These are phyloP conservation scores for Alternaria viburni DNA, from an alignment of 2,329 filamentous ascomycete genomes.

Conservation along the genomic window DNA sequence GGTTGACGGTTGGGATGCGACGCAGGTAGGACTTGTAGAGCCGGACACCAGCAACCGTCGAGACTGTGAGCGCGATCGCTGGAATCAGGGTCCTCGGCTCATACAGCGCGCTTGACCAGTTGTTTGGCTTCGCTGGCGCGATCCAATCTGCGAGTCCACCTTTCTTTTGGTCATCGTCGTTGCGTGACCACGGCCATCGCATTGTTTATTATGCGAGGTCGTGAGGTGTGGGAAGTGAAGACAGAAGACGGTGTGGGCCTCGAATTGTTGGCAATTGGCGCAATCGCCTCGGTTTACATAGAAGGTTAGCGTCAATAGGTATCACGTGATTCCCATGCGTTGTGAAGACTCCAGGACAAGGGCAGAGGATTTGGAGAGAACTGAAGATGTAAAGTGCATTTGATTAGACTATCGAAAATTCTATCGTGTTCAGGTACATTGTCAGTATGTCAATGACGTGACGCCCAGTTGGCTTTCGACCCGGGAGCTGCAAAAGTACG, in stretches of 20 bases:
- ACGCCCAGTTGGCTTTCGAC: neutral
- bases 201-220: constrained; percentile 42
- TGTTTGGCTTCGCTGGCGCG: constrained; percentile 43
- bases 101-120: constrained; percentile 62
- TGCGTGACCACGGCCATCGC: constrained; percentile 51
- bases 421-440: neutral
- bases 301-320: neutral
- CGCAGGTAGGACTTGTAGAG: constrained; percentile 77
- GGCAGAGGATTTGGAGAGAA: neutral
- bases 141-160: constrained; percentile 32
- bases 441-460: neutral
- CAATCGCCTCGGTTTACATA: neutral
- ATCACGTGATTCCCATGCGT: neutral
- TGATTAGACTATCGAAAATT: neutral
- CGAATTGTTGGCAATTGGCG: neutral
- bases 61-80: constrained; percentile 61
- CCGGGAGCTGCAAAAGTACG: neutral
- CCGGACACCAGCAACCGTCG: constrained; percentile 61
- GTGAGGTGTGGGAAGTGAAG: constrained; percentile 12
- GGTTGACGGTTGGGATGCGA: constrained; percentile 77
- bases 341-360: neutral
- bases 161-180: constrained; percentile 39
- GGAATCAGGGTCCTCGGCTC: constrained; percentile 62
- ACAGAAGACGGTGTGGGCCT: constrained; percentile 1
- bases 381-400: neutral